Evolutionary conservation across 2,329 filamentous ascomycete genomes (phyloP).

Genomic region (Ciborinia camelliae): DNA sequence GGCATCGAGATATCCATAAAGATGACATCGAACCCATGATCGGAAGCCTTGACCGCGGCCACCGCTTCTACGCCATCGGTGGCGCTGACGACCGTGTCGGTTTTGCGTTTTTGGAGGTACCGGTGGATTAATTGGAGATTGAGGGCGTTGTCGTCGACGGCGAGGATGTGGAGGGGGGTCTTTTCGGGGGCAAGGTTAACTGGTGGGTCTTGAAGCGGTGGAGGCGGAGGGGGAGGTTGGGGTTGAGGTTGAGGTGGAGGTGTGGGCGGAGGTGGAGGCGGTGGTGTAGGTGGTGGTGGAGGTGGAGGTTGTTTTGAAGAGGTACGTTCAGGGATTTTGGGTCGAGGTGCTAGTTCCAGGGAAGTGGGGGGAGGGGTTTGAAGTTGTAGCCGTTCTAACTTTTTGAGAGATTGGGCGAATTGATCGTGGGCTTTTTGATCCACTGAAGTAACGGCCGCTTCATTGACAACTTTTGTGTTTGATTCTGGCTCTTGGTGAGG

Average conservation of each 20-base stretch:
- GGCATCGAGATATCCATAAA: constrained; percentile 56
- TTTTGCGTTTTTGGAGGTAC: constrained; percentile 33
- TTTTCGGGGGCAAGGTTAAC: not conserved
- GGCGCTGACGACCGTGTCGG: constrained; percentile 39
- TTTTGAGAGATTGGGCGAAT: not conserved
- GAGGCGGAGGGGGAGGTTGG: not conserved
- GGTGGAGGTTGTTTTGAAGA: not conserved
- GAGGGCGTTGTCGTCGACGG: constrained; percentile 41
- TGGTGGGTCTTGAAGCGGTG: not conserved
- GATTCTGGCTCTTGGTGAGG: not conserved
- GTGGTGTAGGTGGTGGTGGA: not conserved
- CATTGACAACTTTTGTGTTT: not conserved
- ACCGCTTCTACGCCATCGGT: constrained; percentile 46
- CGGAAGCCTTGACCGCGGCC: constrained; percentile 30
- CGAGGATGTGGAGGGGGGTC: constrained; percentile 26
- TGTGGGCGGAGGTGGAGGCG: not conserved
- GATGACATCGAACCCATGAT: constrained; percentile 41
- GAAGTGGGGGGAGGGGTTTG: not conserved
- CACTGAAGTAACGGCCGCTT: not conserved
- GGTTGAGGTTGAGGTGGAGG: too few relatives aligned
- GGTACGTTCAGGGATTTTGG: not conserved
- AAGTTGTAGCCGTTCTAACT: not conserved
- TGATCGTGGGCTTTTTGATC: not conserved
- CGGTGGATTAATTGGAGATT: constrained; percentile 39
- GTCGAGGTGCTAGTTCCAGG: not conserved